Conservation (phyloP, 1,284 basidiomycete species). For the Ceratobasidium theobromae region DNA sequence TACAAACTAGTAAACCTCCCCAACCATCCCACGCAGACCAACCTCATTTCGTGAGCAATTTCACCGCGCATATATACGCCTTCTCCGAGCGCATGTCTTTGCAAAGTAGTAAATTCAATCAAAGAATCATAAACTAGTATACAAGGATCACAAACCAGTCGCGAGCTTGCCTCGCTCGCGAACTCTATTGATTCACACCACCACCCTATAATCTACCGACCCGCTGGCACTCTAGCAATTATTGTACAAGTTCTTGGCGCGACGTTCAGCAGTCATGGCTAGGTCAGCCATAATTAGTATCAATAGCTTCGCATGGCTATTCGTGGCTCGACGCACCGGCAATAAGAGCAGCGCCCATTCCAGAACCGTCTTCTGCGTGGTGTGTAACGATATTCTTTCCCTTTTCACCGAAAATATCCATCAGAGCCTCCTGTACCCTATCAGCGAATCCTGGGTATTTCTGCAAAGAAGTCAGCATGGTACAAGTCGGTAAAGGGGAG, state of each 20-base stretch:
- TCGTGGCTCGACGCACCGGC: slow-evolving; percentile 60
- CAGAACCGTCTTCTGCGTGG: slow-evolving; percentile 93
- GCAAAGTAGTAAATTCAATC: background rate
- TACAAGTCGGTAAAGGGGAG: background rate
- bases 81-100: background rate
- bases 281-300: background rate
- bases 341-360: slow-evolving; percentile 95
- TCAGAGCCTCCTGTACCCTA: slow-evolving; percentile 82
- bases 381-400: slow-evolving; percentile 88
- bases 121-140: background rate
- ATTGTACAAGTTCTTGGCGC: slow-evolving; percentile 7
- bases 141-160: too few species aligned
- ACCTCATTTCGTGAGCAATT: too few species aligned
- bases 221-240: slow-evolving; percentile 20
- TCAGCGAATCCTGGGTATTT: slow-evolving; percentile 95
- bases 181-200: background rate
- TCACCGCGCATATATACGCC: background rate
- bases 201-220: background rate
- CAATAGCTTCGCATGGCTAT: background rate
- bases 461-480: slow-evolving; percentile 46
- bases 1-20: too few species aligned
- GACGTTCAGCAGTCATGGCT: slow-evolving; percentile 29
- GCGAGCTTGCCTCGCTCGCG: too few species aligned
- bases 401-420: slow-evolving; percentile 92
- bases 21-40: too few species aligned